phyloP scores from a whole-genome alignment of 371 early-diverging fungal species.

The Mucor indicus region DNA sequence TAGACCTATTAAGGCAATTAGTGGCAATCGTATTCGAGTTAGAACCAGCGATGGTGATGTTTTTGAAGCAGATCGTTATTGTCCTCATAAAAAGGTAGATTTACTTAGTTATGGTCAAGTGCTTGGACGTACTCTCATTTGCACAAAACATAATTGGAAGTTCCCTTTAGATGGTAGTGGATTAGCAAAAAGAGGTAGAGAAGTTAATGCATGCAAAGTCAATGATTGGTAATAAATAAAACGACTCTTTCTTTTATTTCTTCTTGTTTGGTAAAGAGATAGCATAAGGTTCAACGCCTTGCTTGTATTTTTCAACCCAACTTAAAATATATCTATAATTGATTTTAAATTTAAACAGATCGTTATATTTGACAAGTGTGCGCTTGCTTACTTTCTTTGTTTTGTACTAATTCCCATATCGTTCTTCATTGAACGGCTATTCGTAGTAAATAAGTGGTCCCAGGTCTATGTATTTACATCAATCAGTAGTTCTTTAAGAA shows the following conservation, averaged over 20 bases:
- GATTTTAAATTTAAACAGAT: background rate
- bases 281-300: constrained; percentile 44
- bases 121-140: constrained; percentile 53
- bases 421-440: constrained; percentile 45
- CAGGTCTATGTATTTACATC: constrained; percentile 36
- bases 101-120: constrained; percentile 63
- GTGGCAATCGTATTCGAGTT: constrained; percentile 56
- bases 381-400: constrained; percentile 27
- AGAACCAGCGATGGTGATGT: constrained; percentile 48
- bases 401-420: constrained; percentile 49
- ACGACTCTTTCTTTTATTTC: background rate
- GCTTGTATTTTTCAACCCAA: constrained; percentile 52
- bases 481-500: background rate
- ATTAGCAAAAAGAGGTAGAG: constrained; percentile 43
- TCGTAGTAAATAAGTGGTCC: constrained; percentile 59
- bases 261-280: constrained; percentile 21
- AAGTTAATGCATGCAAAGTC: constrained; percentile 59
- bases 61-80: constrained; percentile 66
- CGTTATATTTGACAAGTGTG: background rate
- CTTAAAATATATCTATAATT: constrained; percentile 47
- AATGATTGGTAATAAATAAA: constrained; percentile 58
- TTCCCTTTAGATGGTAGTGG: constrained; percentile 52
- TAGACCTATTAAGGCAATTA: constrained; percentile 40
- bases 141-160: constrained; percentile 68
- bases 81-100: constrained; percentile 70